Evolutionary conservation across 208 protist genomes (phyloP).

Genomic region (Porcisia hertigi): DNA sequence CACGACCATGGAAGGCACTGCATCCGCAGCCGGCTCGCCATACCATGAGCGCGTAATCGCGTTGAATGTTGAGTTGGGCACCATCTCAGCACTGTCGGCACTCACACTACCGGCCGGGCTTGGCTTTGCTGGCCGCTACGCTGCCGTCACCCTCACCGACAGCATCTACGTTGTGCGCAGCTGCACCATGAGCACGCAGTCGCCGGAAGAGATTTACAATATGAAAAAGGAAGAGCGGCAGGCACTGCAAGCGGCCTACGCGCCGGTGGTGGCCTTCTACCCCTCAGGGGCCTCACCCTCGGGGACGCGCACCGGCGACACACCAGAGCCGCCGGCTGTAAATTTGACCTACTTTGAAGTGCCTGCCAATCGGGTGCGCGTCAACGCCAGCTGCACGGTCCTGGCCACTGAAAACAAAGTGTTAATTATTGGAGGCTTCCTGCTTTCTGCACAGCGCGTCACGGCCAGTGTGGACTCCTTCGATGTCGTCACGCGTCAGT

Average conservation of each 20-base stretch:
- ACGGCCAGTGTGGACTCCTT: slow-evolving; percentile 41
- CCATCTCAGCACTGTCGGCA: slow-evolving; percentile 1
- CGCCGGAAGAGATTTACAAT: slow-evolving; percentile 7
- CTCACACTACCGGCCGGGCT: slow-evolving; percentile 21
- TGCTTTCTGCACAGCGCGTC: slow-evolving; percentile 19
- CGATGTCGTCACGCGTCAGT: slow-evolving; percentile 37
- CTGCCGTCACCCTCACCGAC: slow-evolving; percentile 34
- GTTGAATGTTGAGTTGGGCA: slow-evolving; percentile 15
- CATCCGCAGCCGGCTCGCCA: background rate
- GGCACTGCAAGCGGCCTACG: slow-evolving; percentile 14
- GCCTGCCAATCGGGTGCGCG: slow-evolving; percentile 22
- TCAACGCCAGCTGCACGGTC: slow-evolving; percentile 36
- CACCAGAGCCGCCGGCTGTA: slow-evolving; percentile 3
- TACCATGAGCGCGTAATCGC: slow-evolving; percentile 30
- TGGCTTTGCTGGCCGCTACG: slow-evolving; percentile 32
- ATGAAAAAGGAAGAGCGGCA: slow-evolving; percentile 7
- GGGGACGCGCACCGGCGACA: background rate
- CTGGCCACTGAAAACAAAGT: slow-evolving; percentile 26
- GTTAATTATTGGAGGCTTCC: slow-evolving; percentile 35
- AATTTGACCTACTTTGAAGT: slow-evolving; percentile 32
- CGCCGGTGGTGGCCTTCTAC: slow-evolving; percentile 28
- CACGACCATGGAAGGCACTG: background rate
- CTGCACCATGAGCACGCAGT: slow-evolving; percentile 31
- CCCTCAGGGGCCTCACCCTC: slow-evolving; percentile 1
- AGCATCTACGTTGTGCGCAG: slow-evolving; percentile 34